A percentile compares a stretch with the other conserved stretches of the same genome.
Conservation (phyloP, 2,329 filamentous ascomycete genomes). For the Myriosclerotinia curreyana region DNA sequence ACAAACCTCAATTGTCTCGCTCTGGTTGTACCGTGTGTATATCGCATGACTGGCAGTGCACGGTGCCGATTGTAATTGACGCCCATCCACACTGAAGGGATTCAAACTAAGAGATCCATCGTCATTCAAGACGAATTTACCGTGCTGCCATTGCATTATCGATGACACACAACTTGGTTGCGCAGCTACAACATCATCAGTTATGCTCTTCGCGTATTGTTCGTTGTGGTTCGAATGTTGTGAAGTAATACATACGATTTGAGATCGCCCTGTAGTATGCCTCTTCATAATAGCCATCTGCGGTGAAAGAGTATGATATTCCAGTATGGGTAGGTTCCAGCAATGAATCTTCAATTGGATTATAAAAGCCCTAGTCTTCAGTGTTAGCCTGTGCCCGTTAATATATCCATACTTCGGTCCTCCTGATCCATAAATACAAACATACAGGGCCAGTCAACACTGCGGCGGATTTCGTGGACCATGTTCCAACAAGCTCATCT, state of each 20-base stretch:
- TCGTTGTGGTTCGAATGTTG: neutral
- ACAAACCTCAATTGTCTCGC: conserved; percentile 58
- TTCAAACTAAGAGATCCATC: conserved; percentile 58
- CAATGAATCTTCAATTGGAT: conserved; percentile 62
- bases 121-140: conserved; percentile 53
- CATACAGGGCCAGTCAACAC: conserved; percentile 67
- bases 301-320: conserved; percentile 71
- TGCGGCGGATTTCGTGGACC: conserved; percentile 67
- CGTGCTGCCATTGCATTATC: conserved; percentile 73
- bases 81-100: conserved; percentile 63
- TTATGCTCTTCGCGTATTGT: conserved; percentile 21
- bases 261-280: conserved; percentile 67
- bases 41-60: conserved; percentile 52
- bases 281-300: conserved; percentile 64
- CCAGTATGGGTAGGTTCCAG: conserved; percentile 65
- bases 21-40: conserved; percentile 66
- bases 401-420: conserved; percentile 14
- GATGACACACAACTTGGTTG: conserved; percentile 60
- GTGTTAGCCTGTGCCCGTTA: conserved; percentile 23
- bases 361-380: conserved; percentile 61
- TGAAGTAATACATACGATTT: conserved; percentile 53
- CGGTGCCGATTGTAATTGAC: conserved; percentile 63
- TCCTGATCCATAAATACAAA: conserved; percentile 30
- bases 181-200: conserved; percentile 44
- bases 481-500: conserved; percentile 61